Conservation (phyloP, 2,329 filamentous ascomycete genomes). For the Fulvia fulva region DNA sequence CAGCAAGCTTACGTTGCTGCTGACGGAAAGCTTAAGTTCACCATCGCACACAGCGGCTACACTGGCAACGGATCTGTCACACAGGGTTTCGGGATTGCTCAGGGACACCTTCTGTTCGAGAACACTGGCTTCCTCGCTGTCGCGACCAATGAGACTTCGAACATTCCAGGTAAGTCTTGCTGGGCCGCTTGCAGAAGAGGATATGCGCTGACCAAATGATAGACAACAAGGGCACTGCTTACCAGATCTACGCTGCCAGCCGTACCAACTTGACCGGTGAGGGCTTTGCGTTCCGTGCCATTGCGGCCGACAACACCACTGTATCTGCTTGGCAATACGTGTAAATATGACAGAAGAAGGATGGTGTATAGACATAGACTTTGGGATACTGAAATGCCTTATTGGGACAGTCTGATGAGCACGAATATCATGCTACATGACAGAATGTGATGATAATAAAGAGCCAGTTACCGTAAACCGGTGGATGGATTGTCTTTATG, state of each 20-base stretch:
- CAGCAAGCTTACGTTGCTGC: conserved; percentile 29
- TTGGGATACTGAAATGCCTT: not conserved
- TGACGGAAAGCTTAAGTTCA: conserved; percentile 12
- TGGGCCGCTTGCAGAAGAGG: not conserved
- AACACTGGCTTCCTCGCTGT: conserved; percentile 5
- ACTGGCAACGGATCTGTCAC: not conserved
- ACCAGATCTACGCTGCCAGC: conserved; percentile 11
- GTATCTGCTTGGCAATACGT: conserved; percentile 7
- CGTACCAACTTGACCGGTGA: conserved; percentile 4
- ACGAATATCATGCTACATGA: not conserved
- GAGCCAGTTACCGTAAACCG: too few relatives aligned
- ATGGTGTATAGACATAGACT: not conserved
- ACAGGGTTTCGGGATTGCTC: not conserved
- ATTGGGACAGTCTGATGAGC: not conserved
- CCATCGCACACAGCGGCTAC: conserved; percentile 4
- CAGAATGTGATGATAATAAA: not conserved
- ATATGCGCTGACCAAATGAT: not conserved
- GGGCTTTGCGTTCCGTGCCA: conserved; percentile 2
- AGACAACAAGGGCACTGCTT: not conserved
- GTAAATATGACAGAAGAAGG: not conserved
- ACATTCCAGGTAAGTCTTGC: not conserved
- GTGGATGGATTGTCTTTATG: not conserved
- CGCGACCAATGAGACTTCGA: conserved; percentile 1
- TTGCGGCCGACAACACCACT: not conserved
- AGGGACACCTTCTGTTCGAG: conserved; percentile 7